Conservation (phyloP, 352 stramenopile species). For the Pythium scleroteichum region DNA sequence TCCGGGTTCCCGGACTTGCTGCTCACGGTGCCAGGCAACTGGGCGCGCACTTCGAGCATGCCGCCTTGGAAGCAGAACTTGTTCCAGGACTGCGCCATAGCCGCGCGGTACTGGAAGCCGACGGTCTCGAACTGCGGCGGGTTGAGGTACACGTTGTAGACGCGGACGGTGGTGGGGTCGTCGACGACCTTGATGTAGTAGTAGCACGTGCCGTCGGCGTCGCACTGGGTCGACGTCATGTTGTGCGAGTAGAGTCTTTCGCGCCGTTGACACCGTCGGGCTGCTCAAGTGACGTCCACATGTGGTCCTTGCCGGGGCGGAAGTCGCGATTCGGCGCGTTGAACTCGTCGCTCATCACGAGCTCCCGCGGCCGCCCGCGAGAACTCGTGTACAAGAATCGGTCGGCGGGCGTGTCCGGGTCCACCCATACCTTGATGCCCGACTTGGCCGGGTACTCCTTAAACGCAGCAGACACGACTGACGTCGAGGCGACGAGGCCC, state of each 20-base stretch:
- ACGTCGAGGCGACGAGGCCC: no score
- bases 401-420: constrained; percentile 36
- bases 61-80: constrained; percentile 95
- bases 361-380: constrained; percentile 36
- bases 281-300: constrained; percentile 5
- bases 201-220: constrained; percentile 48
- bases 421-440: constrained; percentile 46
- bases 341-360: constrained; percentile 83
- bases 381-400: constrained; percentile 32
- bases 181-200: constrained; percentile 52
- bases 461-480: no score
- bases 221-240: constrained; percentile 47
- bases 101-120: constrained; percentile 46
- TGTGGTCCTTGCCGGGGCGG: constrained; percentile 40
- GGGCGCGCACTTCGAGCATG: constrained; percentile 84
- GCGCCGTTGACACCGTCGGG: constrained; percentile 34
- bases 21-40: constrained; percentile 84
- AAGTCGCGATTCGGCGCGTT: constrained; percentile 63
- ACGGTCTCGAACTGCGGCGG: constrained; percentile 42
- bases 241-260: constrained; percentile 73
- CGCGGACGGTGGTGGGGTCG: constrained; percentile 37
- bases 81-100: constrained; percentile 92
- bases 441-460: constrained; percentile 37
- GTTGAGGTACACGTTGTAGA: constrained; percentile 54
- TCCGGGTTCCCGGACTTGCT: constrained; percentile 11